Evolutionary conservation across 192 early-diverging fungal genomes (phyloP).

Genomic region (Coemansia sp.): DNA sequence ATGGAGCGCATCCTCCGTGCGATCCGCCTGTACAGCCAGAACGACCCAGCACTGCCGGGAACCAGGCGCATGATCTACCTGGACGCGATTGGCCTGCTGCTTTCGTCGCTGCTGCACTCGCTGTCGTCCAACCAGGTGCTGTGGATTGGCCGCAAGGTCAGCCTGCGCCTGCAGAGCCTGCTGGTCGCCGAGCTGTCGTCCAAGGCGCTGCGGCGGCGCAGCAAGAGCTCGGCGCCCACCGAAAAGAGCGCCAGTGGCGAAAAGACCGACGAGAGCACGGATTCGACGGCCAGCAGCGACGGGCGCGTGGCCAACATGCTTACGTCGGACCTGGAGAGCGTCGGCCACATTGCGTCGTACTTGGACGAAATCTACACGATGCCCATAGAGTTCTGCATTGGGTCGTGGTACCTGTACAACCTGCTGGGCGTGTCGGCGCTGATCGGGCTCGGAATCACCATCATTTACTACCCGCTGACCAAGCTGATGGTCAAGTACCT

Average conservation of each 20-base stretch:
- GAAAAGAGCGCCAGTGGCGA: constrained; percentile 15
- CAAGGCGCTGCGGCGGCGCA: constrained; percentile 60
- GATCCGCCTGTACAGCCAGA: constrained; percentile 48
- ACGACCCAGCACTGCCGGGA: not conserved
- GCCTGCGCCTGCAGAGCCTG: constrained; percentile 58
- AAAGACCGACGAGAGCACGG: constrained; percentile 23
- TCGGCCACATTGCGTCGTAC: constrained; percentile 58
- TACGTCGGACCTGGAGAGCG: constrained; percentile 64
- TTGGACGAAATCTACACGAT: constrained; percentile 61
- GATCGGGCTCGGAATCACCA: constrained; percentile 68
- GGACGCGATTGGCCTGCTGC: constrained; percentile 62
- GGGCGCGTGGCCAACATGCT: constrained; percentile 70
- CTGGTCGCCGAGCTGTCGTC: constrained; percentile 65
- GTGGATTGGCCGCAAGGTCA: constrained; percentile 64
- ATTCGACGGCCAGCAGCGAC: constrained; percentile 43
- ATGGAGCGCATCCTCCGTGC: constrained; percentile 56
- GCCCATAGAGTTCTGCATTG: constrained; percentile 64
- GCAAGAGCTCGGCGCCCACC: constrained; percentile 40
- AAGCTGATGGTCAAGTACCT: constrained; percentile 54
- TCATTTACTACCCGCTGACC: constrained; percentile 60
- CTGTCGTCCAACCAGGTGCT: constrained; percentile 59
- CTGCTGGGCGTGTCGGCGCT: constrained; percentile 80
- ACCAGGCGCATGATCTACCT: constrained; percentile 23
- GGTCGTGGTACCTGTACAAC: constrained; percentile 64
- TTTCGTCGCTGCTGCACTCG: constrained; percentile 49